Percentiles rank a stretch among this genome's conserved stretches.
phyloP scores from a whole-genome alignment of 352 stramenopile species.

The Phytophthora sojae region DNA sequence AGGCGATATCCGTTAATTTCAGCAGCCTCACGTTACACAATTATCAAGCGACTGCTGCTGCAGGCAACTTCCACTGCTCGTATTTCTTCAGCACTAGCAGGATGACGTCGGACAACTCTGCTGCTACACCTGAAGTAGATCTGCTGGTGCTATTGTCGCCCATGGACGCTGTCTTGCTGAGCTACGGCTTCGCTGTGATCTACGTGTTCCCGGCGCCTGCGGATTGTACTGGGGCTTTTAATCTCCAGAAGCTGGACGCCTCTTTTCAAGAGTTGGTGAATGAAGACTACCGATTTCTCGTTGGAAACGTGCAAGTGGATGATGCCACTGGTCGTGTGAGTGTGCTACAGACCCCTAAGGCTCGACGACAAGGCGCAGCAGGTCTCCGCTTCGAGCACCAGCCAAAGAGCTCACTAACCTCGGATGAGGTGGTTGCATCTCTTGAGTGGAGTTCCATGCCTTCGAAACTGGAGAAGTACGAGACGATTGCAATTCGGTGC shows the following conservation, averaged over 20 bases:
- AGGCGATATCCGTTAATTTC: too few species aligned
- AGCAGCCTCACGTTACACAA: too few species aligned
- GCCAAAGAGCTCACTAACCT: constrained; percentile 12
- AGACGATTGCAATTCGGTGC: constrained; percentile 39
- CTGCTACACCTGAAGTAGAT: neutral
- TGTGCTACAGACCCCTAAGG: constrained; percentile 28
- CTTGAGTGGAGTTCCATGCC: constrained; percentile 34
- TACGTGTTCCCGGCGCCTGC: constrained; percentile 45
- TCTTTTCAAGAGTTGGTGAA: constrained; percentile 37
- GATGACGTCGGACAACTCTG: too few species aligned
- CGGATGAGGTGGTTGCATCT: constrained; percentile 27
- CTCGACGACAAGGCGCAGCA: constrained; percentile 3
- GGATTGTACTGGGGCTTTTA: too few species aligned
- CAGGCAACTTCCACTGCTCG: too few species aligned
- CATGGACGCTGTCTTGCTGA: constrained; percentile 49
- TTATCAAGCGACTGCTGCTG: too few species aligned
- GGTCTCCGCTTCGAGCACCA: constrained; percentile 39
- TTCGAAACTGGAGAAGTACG: neutral
- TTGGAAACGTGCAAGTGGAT: constrained; percentile 35
- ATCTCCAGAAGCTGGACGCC: constrained; percentile 8
- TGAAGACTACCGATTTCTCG: constrained; percentile 47
- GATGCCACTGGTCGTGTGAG: constrained; percentile 24
- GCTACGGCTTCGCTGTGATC: constrained; percentile 45
- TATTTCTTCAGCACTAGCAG: too few species aligned
- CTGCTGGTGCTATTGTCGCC: constrained; percentile 37